Evolutionary conservation across 345 rosid genomes (phyloP).

Genomic region (Pugionium dolabratum): DNA sequence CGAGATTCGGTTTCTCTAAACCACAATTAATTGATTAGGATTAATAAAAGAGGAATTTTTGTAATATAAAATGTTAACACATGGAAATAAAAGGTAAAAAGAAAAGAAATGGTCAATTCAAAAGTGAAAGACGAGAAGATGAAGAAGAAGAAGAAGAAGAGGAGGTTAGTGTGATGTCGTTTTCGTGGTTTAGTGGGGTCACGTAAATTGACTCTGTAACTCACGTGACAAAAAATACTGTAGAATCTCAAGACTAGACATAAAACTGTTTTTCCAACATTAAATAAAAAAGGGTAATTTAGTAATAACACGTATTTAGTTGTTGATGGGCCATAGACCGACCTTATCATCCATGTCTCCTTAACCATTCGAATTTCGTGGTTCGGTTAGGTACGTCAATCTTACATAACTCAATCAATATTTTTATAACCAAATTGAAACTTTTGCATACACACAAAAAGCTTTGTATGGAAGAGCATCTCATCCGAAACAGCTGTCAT

Average conservation of each 20-base stretch:
- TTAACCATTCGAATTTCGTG: slow-evolving; percentile 1
- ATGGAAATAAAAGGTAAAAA: background rate
- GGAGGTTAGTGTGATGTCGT: slow-evolving; percentile 38
- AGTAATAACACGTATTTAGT: background rate
- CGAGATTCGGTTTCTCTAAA: slow-evolving; percentile 3
- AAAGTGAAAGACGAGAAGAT: slow-evolving; percentile 24
- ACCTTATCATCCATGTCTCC: background rate
- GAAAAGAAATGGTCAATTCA: slow-evolving; percentile 26
- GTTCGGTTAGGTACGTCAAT: background rate
- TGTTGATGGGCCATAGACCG: slow-evolving; percentile 16
- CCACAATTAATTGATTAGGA: background rate
- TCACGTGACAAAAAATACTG: slow-evolving; percentile 37
- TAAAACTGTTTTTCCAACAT: slow-evolving; percentile 11
- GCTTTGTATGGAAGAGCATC: slow-evolving; percentile 32
- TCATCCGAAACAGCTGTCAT: slow-evolving; percentile 32
- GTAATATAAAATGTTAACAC: background rate
- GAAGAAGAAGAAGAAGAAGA: slow-evolving; percentile 11
- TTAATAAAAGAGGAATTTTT: background rate
- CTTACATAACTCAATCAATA: too few species aligned
- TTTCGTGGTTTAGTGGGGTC: slow-evolving; percentile 34
- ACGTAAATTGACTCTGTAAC: slow-evolving; percentile 38
- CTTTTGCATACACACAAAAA: slow-evolving; percentile 7
- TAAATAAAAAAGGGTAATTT: background rate
- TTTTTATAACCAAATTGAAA: too few species aligned
- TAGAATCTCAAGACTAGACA: slow-evolving; percentile 30